These are phyloP conservation scores for Incumbomyces delicatus DNA, from an alignment of 2,329 filamentous ascomycete species.

Conservation along the genomic window DNA sequence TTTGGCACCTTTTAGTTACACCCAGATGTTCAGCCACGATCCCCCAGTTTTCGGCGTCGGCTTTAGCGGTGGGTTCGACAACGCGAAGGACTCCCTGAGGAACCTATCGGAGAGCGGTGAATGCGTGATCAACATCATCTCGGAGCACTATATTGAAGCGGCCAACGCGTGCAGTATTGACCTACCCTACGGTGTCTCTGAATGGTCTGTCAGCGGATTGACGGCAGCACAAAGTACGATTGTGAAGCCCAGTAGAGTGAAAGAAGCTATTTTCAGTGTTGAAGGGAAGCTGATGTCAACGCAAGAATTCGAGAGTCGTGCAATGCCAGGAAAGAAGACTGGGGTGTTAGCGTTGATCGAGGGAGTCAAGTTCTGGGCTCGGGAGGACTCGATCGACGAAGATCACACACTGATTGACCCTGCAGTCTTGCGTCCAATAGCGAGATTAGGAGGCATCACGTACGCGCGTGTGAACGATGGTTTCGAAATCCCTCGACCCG, in stretches of 20 bases:
- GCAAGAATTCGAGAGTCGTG: constrained; percentile 67
- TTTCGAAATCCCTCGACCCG: constrained; percentile 59
- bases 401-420: constrained; percentile 66
- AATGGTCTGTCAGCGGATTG: constrained; percentile 72
- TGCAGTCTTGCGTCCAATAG: constrained; percentile 62
- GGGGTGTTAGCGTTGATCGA: constrained; percentile 69
- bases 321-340: constrained; percentile 62
- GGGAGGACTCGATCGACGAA: constrained; percentile 78
- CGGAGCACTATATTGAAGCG: constrained; percentile 74
- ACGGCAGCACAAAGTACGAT: constrained; percentile 56
- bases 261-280: constrained; percentile 72
- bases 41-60: constrained; percentile 70
- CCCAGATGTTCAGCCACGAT: constrained; percentile 73
- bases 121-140: constrained; percentile 80
- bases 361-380: constrained; percentile 76
- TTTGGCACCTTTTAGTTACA: constrained; percentile 80
- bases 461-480: constrained; percentile 64
- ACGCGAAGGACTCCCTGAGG: constrained; percentile 67
- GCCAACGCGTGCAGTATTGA: constrained; percentile 75
- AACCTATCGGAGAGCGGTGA: constrained; percentile 65
- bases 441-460: constrained; percentile 71
- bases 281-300: constrained; percentile 68
- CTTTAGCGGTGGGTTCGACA: constrained; percentile 46
- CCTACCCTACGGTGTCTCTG: constrained; percentile 63
- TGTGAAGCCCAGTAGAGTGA: constrained; percentile 63